A percentile compares a stretch with the other conserved stretches of the same genome.
Conservation (phyloP, 1,284 basidiomycete genomes). For the Boletus semigastroideus region DNA sequence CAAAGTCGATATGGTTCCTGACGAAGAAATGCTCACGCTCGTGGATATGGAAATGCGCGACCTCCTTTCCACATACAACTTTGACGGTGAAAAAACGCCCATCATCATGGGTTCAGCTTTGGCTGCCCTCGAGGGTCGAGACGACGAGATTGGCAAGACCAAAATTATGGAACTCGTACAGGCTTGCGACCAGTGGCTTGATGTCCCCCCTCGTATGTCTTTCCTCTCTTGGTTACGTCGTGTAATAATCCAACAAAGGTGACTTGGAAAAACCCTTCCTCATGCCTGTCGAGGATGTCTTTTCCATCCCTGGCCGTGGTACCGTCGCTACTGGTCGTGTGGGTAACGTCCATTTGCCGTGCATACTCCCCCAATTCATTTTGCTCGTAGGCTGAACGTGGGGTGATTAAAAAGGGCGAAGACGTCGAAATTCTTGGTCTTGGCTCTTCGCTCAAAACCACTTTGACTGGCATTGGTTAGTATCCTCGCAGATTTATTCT, state of each 20-base stretch:
- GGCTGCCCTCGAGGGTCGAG: constrained; percentile 87
- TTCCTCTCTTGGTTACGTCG: not conserved
- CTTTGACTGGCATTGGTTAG: constrained; percentile 91
- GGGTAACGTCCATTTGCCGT: constrained; percentile 5
- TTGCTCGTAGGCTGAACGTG: constrained; percentile 80
- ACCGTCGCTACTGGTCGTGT: constrained; percentile 96
- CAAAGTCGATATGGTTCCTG: constrained; percentile 97
- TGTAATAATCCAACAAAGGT: constrained; percentile 43
- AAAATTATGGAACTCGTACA: constrained; percentile 88
- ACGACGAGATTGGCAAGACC: constrained; percentile 75
- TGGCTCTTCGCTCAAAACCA: constrained; percentile 86
- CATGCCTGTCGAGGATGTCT: constrained; percentile 96
- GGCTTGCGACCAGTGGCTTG: constrained; percentile 94
- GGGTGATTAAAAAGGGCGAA: constrained; percentile 87
- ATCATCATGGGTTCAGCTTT: constrained; percentile 97
- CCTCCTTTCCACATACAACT: constrained; percentile 89
- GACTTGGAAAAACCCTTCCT: constrained; percentile 99
- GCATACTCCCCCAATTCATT: constrained; percentile 4
- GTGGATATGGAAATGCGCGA: constrained; percentile 99
- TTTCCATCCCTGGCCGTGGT: constrained; percentile 98
- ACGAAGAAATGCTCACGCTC: constrained; percentile 98
- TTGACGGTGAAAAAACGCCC: constrained; percentile 96
- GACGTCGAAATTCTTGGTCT: constrained; percentile 95
- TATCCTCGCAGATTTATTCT: constrained; percentile 1
- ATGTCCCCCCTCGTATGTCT: constrained; percentile 83